A percentile compares a stretch with the other conserved stretches of the same genome.
Evolutionary conservation across 441 rosid species (phyloP).

Genomic region (Erysimum cheiri): DNA sequence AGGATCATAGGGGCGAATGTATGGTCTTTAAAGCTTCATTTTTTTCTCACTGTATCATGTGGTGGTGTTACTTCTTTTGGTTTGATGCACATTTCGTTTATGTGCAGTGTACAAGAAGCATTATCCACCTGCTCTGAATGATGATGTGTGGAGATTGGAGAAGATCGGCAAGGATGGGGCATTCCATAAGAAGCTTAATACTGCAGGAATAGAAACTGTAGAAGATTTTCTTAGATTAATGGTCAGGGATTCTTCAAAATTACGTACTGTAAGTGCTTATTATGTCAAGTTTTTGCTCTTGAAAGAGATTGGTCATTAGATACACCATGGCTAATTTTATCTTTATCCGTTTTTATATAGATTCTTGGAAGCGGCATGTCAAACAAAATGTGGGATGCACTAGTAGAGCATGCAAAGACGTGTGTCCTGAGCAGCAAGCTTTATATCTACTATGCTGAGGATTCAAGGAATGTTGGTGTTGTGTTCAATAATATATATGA

Average conservation of each 20-base stretch:
- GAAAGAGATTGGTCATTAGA: slow-evolving; percentile 6
- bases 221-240: slow-evolving; percentile 84
- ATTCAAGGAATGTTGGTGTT: slow-evolving; percentile 78
- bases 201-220: slow-evolving; percentile 55
- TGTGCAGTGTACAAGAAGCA: slow-evolving; percentile 95
- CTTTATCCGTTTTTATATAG: slow-evolving; percentile 48
- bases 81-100: slow-evolving; percentile 26
- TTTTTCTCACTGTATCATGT: slow-evolving; percentile 1
- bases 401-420: slow-evolving; percentile 95
- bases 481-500: slow-evolving; percentile 87
- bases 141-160: slow-evolving; percentile 99
- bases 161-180: slow-evolving; percentile 99
- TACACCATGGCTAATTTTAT: slow-evolving; percentile 39
- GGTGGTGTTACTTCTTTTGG: slow-evolving; percentile 19
- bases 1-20: slow-evolving; percentile 99
- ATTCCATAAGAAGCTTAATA: slow-evolving; percentile 85
- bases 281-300: slow-evolving; percentile 14
- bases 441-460: slow-evolving; percentile 85
- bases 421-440: slow-evolving; percentile 82
- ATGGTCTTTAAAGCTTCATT: slow-evolving; percentile 21
- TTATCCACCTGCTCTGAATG: slow-evolving; percentile 89
- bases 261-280: slow-evolving; percentile 74
- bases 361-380: slow-evolving; percentile 99
- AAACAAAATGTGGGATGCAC: slow-evolving; percentile 99
- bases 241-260: slow-evolving; percentile 71